Base-by-base conservation (phyloP, 2,329 filamentous ascomycete species). In the Aspergillus cejpii region DNA sequence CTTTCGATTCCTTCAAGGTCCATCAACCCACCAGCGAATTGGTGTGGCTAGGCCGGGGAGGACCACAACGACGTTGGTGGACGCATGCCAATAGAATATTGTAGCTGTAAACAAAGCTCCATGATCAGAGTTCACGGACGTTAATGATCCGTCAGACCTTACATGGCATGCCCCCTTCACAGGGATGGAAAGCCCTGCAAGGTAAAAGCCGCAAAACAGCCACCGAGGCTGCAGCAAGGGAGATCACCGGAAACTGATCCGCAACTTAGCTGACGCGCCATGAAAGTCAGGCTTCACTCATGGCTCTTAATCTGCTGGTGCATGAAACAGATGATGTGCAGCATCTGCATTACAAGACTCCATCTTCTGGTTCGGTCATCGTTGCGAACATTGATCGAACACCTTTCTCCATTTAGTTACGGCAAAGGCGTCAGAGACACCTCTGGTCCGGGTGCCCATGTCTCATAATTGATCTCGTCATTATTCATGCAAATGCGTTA, bases 21-120 rank as follows among this genome's bases (percentile, higher is more conserved):
- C 44, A 42, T 24, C 38, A 37, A 27, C 41, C 39, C 17, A 20
- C 48, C 49, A 46, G 43, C 50, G 41, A 39, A 34, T 45, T 52
- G 55, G 61, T 24, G 23, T 60, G 59, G 62, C 60, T 64, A 59
- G 52, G 54, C 49, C 56, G 49, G 50, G 55, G 53, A 51, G 51
- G 31, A 34, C 14, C 17, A 15, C 31, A 42, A 44, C 50, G 41
- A 46, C 23, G 23, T 24, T 48, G 50, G 51, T 47, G 47, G 48
- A 50, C 57, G 61, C 64, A 68, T 67, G 58, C 64, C 64, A 62
- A 61, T 63, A 62, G 57, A 60, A 36, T 49, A 46, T 43, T 44
- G 54, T 59, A 56, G n/a, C n/a, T n/a, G n/a, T 66, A 67, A 67
- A 68, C 64, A 67, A 60, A 64, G 57, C 50, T 48, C 49, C 39